Base-by-base conservation (phyloP, 176 grass and related monocot genomes). In the Oryza meridionalis region DNA sequence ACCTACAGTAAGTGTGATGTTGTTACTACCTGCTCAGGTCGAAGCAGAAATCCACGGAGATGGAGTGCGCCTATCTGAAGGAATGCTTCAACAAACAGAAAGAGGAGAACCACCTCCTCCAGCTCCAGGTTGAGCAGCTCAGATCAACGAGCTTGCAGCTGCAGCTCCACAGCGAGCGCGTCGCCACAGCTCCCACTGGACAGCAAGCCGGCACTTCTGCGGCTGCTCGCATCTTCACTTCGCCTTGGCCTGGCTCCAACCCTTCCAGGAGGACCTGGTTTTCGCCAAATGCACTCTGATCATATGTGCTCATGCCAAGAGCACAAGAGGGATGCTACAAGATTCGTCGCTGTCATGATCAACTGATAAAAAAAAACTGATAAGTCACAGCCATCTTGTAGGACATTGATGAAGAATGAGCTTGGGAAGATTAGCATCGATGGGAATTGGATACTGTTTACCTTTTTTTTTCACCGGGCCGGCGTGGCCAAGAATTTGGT, bases 11-110 rank as follows among this genome's bases (percentile, higher is more conserved):
- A 6, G 38, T 15, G 14, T 31, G 72, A 11, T 73, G 44, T 11
- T 51, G 49, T 16, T 47, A 21, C 17, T 46, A 33, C 31, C 33
- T 26, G 73, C 5, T 76, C 91, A 93, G 91, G 88, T 88, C 81
- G 10, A 90, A 93, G 84, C 77, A 90, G 33, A 88, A 90, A 67
- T 84, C 85, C 65, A 85, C 84, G 19, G 85, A 93, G 72, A 90
- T 90, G 88, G 88, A 93, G 72, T 93, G 84, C 35, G 85, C 88
- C 77, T 87, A 93, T 67, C 76, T 93, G 71, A 93, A 90, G 61
- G 65, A 85, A 29, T 82, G 85, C 69, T 8, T 21, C 6, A 2
- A n/a, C 53, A n/a, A 8, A 58, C 17, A 11, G 21, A 22, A 62
- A 62, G 58, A 62, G n/a, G 58, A 62, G 7, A 62, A 62, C 58